Base-by-base conservation (phyloP, 139 green algal genomes). In the Picochlorum sp. region DNA sequence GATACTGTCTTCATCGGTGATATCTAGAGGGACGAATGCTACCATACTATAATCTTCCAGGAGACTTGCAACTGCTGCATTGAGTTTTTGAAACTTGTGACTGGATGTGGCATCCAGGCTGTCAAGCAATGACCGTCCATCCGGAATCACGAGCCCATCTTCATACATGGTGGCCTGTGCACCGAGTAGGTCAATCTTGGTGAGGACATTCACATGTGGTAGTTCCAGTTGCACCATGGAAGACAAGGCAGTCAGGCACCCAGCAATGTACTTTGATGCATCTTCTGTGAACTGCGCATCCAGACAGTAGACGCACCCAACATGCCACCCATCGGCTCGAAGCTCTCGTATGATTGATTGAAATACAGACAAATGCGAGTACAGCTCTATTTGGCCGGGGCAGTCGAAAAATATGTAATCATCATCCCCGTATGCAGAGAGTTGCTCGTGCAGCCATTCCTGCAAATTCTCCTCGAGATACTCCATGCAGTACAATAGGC, bases 401-500 rank as follows among this genome's bases (percentile, higher is more conserved):
- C 91, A 97, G 79, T 97, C 91, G 67, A 97, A 91, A 9, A 98
- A 56, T 4, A 99, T 63, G 79, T 97, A 97, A 70, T 98, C 92
- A 24, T 99, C 94, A n/a, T 99, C 94, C 10, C 86, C 83, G 65
- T 89, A 95, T 2, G 63, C 62, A 81, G 94, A 76, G 38, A 98
- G 82, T 73, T 93, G 81, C 21, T 87, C 77, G 1, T 77, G 80
- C 60, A 99, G 69, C 94, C 94, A 99, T 41, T 79, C 72, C 28
- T 97, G 82, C 26, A 99, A 58, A 66, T 95, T 91, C 4, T 98
- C 91, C 69, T 98, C 92, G 61, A 98, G 50, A 63, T 95, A 96
- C 68, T 99, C 94, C 94, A 99, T 99, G 84, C 89, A 97, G 68
- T 94, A 97, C 51, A 99, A 63, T 70, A 99, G 78, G 52, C 94